Evolutionary conservation across 306 rosid genomes (phyloP).

Genomic region (Psophocarpus tetragonolobus): DNA sequence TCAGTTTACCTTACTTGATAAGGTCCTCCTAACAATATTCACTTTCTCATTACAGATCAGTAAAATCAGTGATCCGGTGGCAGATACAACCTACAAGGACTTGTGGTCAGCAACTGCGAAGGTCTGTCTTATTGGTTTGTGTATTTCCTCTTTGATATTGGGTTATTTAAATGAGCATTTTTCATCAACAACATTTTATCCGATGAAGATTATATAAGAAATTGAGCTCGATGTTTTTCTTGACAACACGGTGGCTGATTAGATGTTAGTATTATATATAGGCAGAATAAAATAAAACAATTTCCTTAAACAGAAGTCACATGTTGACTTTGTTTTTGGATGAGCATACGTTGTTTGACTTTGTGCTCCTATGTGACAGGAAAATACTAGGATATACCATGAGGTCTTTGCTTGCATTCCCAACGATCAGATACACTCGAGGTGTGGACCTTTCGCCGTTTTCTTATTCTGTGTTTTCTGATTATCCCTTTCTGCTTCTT

Average conservation of each 20-base stretch:
- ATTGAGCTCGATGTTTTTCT: conserved; percentile 7
- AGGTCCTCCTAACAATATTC: not conserved
- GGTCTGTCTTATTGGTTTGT: conserved; percentile 44
- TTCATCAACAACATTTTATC: not conserved
- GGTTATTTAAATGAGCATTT: not conserved
- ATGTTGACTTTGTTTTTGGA: not conserved
- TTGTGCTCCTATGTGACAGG: conserved; percentile 50
- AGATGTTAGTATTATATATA: not conserved
- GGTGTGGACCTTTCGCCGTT: conserved; percentile 52
- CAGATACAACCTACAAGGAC: conserved; percentile 79
- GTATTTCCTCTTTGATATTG: not conserved
- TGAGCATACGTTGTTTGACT: not conserved
- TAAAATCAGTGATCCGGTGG: conserved; percentile 74
- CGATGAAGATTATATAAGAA: not conserved
- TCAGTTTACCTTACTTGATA: not conserved
- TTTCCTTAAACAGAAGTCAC: not conserved
- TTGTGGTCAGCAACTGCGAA: conserved; percentile 91
- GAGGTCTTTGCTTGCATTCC: conserved; percentile 90
- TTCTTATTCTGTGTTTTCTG: not conserved
- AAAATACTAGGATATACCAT: conserved; percentile 76
- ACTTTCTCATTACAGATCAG: conserved; percentile 43
- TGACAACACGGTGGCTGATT: not conserved
- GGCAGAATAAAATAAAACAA: not conserved
- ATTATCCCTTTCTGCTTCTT: not conserved
- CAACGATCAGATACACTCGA: conserved; percentile 79